A percentile compares a stretch with the other conserved stretches of the same genome.
Conservation (phyloP, 2,329 filamentous ascomycete genomes). For the Claviceps digitariae region DNA sequence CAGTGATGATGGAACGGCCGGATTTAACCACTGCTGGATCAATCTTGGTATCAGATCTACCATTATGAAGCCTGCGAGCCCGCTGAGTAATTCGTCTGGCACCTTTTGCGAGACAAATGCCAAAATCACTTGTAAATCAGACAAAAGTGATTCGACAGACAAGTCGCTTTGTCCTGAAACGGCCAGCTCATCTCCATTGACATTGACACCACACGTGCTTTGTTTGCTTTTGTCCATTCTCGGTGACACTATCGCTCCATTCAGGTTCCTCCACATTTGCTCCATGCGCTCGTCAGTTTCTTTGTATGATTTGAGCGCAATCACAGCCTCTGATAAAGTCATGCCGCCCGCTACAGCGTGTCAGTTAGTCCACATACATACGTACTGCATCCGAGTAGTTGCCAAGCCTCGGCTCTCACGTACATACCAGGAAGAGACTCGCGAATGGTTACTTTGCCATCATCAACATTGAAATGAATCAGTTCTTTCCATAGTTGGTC, state of each 20-base stretch:
- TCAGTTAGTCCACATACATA: slow-evolving; percentile 9
- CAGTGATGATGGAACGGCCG: slow-evolving; percentile 62
- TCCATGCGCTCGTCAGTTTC: slow-evolving; percentile 47
- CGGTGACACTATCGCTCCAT: slow-evolving; percentile 45
- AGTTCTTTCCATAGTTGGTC: slow-evolving; percentile 58
- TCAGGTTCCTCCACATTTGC: slow-evolving; percentile 48
- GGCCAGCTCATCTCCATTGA: slow-evolving; percentile 28
- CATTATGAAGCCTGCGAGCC: slow-evolving; percentile 58
- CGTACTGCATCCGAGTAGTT: not conserved
- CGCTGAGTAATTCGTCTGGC: slow-evolving; percentile 39
- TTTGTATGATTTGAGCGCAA: slow-evolving; percentile 44
- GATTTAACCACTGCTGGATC: slow-evolving; percentile 60
- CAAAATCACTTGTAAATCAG: slow-evolving; percentile 38
- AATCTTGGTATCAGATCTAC: slow-evolving; percentile 54
- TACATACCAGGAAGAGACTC: slow-evolving; percentile 34
- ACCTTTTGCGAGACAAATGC: slow-evolving; percentile 37
- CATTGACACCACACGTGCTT: slow-evolving; percentile 25
- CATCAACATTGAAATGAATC: slow-evolving; percentile 45
- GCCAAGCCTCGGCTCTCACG: too few species aligned
- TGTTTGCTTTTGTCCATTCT: slow-evolving; percentile 34
- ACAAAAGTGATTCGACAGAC: slow-evolving; percentile 36
- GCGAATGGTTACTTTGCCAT: slow-evolving; percentile 41
- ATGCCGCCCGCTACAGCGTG: slow-evolving; percentile 31
- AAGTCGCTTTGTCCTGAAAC: slow-evolving; percentile 29
- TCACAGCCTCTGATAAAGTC: slow-evolving; percentile 38